Base-by-base conservation (phyloP, 2,329 filamentous ascomycete species). In the Dothistroma septosporum region DNA sequence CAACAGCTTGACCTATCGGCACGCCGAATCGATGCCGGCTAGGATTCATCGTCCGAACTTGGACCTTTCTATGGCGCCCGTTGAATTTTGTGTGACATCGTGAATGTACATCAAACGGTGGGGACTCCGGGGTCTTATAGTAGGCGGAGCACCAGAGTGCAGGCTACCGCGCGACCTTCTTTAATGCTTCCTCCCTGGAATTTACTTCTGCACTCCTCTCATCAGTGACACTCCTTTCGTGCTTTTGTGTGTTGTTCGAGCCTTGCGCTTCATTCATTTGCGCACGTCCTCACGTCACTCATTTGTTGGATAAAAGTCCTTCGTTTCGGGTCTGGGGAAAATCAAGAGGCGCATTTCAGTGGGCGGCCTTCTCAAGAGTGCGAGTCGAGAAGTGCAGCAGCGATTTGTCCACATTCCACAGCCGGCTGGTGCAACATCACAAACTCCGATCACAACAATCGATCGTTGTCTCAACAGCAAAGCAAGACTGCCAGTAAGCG, bases 231-330 rank as follows among this genome's bases (percentile, higher is more conserved):
- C 28, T 28, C 19, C 48, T 22, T 46, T 53, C 48, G 11, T 21
- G 21, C 37, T 44, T 12, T 47, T 2, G 8, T 44, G 2, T 16
- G 8, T 44, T 16, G 37, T 2, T 52, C 52, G 49, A 57, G 52
- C 31, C 31, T 55, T 52, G 64, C 62, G 59, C 64, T 66, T 62
- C 64, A 66, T 55, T 66, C 61, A 60, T 64, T 66, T 33, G 61
- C 60, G 58, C 61, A 33, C 46, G 44, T 35, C 24, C 52, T 52
- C 46, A 16, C 44, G 56, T 59, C 60, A 50, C 63, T 61, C 61
- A 8, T 61, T 59, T 47, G 46, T 24, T 21, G 31, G 24, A 16
- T 12, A 21, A 59, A 31, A 35, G 52, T 59, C 62, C 33, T 33
- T 57, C 53, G 50, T 59, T 57, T 50, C 41, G 32, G 48, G 21